Percentiles rank a stretch among this genome's conserved stretches.
phyloP scores from a whole-genome alignment of 1,284 basidiomycete species.

The Ganoderma boninense region DNA sequence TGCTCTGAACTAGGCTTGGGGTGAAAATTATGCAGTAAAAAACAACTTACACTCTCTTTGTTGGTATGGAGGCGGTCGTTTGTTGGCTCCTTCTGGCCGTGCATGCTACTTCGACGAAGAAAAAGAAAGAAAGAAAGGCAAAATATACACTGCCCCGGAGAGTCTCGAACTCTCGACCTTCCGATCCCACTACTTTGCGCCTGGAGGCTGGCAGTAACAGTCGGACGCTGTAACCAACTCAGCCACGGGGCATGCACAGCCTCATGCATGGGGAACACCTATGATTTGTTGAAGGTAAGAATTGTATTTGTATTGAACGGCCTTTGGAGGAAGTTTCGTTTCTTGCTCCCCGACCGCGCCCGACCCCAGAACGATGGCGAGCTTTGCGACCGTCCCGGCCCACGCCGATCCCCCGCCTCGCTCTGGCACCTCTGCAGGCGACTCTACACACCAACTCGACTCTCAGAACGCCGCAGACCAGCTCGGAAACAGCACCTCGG shows the following conservation, averaged over 20 bases:
- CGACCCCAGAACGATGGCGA: slow-evolving; percentile 40
- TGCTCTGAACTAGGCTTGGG: too few species aligned
- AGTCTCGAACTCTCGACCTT: slow-evolving; percentile 82
- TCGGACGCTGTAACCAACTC: slow-evolving; percentile 84
- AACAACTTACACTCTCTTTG: too few species aligned
- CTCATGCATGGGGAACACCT: too few species aligned
- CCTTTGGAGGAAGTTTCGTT: slow-evolving; percentile 20
- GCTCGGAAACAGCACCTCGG: slow-evolving; percentile 18
- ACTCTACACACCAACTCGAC: slow-evolving; percentile 29
- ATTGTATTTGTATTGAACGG: neutral
- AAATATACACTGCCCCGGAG: slow-evolving; percentile 61
- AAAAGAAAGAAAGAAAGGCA: too few species aligned
- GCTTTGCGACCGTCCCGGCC: slow-evolving; percentile 43
- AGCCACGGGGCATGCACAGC: slow-evolving; percentile 69
- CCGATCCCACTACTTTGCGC: too few species aligned
- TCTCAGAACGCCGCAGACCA: slow-evolving; percentile 21
- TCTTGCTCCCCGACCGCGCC: slow-evolving; percentile 37
- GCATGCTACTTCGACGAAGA: neutral
- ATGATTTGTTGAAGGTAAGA: too few species aligned
- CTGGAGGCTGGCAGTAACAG: slow-evolving; percentile 69
- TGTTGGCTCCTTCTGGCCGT: too few species aligned
- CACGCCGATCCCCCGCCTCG: slow-evolving; percentile 40
- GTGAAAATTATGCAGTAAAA: too few species aligned
- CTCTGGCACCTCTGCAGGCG: slow-evolving; percentile 36
- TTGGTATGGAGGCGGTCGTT: too few species aligned